These are phyloP conservation scores for Cenchrus purpureus DNA, from an alignment of 176 grass and related monocot species.

Conservation along the genomic window DNA sequence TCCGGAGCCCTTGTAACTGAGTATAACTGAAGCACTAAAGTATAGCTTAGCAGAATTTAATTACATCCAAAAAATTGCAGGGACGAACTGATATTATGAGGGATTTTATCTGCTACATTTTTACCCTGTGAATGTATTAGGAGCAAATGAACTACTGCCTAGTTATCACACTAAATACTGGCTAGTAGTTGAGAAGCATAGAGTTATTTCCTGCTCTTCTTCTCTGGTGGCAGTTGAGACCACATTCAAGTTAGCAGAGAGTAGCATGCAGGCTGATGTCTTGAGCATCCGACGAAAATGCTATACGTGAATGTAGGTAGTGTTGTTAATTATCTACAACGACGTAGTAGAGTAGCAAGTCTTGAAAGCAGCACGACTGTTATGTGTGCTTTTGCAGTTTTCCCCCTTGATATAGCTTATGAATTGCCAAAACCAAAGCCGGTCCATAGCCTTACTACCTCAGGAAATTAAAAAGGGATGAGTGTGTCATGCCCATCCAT, in stretches of 20 bases:
- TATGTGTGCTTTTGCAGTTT: background rate
- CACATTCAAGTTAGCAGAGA: background rate
- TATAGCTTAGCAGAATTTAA: background rate
- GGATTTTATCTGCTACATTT: background rate
- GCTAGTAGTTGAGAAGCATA: background rate
- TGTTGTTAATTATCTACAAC: background rate
- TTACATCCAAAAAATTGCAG: background rate
- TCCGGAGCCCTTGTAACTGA: background rate
- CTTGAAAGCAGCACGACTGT: background rate
- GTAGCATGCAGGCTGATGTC: background rate
- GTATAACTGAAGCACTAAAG: slow-evolving; percentile 11
- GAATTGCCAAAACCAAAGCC: background rate
- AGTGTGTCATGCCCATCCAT: background rate
- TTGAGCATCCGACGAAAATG: background rate
- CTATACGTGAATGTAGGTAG: background rate
- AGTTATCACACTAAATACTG: background rate
- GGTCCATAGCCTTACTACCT: background rate
- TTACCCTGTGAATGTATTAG: background rate
- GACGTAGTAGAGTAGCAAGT: background rate
- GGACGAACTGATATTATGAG: background rate
- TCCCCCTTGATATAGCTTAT: background rate
- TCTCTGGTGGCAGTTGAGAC: background rate
- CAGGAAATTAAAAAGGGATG: no score
- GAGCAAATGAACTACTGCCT: background rate
- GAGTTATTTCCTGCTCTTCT: background rate